Conservation (phyloP, 1,139 yeast genomes). For the Zygosaccharomyces pseudobailii region DNA sequence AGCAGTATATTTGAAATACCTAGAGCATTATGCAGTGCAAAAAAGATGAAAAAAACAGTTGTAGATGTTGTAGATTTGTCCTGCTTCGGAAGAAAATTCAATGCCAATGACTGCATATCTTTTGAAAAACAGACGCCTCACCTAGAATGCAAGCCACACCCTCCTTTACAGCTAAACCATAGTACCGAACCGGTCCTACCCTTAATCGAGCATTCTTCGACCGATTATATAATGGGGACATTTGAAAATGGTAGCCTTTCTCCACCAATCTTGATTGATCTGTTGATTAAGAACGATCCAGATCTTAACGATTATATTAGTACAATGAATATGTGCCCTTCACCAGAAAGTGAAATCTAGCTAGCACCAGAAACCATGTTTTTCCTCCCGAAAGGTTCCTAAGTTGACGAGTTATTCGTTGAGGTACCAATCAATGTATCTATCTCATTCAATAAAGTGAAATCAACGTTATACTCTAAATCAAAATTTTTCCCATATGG, state of each 20-base stretch:
- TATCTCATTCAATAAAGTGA: conserved; percentile 30
- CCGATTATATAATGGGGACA: not conserved
- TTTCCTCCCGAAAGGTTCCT: not conserved
- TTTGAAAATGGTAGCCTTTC: conserved; percentile 6
- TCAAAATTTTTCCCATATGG: conserved; percentile 31
- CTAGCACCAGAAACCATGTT: not conserved
- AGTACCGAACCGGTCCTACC: not conserved
- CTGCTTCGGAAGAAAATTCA: not conserved
- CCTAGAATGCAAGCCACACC: not conserved
- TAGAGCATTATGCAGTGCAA: conserved; percentile 3
- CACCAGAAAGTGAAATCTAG: not conserved
- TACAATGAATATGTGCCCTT: not conserved
- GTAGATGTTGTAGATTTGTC: conserved; percentile 7
- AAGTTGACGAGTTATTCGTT: not conserved
- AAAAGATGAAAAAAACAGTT: not conserved
- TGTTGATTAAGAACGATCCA: conserved; percentile 10
- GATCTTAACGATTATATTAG: conserved; percentile 5
- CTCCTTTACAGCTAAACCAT: not conserved
- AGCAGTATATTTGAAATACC: conserved; percentile 18
- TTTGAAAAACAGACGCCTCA: not conserved
- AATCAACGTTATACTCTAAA: conserved; percentile 30
- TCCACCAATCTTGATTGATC: conserved; percentile 7
- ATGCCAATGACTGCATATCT: not conserved
- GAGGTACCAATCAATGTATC: conserved; percentile 24
- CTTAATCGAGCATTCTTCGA: not conserved